Evolutionary conservation across 352 stramenopile genomes (phyloP).

Genomic region (Pythium volutum): DNA sequence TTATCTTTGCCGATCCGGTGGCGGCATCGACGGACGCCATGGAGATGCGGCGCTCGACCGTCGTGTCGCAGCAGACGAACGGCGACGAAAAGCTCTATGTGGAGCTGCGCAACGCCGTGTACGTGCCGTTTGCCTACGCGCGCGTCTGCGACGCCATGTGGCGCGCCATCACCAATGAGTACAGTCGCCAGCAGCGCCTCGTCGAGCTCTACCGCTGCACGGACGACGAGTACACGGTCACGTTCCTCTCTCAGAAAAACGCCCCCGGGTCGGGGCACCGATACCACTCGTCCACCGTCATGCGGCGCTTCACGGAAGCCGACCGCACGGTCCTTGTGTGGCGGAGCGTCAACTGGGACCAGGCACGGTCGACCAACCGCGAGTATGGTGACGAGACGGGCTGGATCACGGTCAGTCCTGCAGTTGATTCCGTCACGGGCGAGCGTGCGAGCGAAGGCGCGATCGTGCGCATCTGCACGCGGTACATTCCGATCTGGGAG

Average conservation of each 20-base stretch:
- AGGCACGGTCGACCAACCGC: neutral
- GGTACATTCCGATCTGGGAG: constrained; percentile 13
- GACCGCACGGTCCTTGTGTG: constrained; percentile 15
- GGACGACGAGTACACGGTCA: constrained; percentile 15
- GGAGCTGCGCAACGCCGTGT: constrained; percentile 3
- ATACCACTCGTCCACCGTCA: neutral
- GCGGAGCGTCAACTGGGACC: constrained; percentile 6
- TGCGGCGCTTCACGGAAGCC: constrained; percentile 9
- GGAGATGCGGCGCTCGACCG: neutral
- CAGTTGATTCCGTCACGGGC: neutral
- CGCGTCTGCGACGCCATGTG: constrained; percentile 14
- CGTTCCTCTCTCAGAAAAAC: neutral
- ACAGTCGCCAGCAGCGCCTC: constrained; percentile 8
- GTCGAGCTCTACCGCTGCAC: constrained; percentile 6
- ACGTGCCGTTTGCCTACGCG: constrained; percentile 14
- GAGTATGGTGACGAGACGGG: constrained; percentile 12
- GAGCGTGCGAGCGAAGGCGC: neutral
- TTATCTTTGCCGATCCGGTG: neutral
- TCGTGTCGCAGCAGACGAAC: neutral
- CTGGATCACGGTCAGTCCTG: constrained; percentile 3
- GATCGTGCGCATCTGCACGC: constrained; percentile 7
- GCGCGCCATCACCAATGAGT: constrained; percentile 17
- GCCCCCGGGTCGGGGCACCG: neutral
- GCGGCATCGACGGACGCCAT: neutral
- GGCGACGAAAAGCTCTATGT: constrained; percentile 10